Base-by-base conservation (phyloP, 202 grass and related monocot species). In the Setaria italica region DNA sequence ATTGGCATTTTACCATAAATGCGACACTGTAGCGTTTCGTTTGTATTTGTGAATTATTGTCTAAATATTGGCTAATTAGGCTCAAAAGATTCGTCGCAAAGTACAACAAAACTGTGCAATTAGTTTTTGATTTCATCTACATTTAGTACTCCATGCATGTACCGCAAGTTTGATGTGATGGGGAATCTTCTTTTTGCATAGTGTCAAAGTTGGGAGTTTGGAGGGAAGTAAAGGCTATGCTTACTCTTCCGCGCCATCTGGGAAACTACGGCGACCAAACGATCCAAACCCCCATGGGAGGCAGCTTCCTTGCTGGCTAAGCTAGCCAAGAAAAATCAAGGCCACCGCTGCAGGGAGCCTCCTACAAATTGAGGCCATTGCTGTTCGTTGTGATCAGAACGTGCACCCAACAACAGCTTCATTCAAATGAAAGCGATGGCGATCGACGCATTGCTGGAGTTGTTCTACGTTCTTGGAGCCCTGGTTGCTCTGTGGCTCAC, bases 401-500 rank as follows among this genome's bases (percentile, higher is more conserved):
- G 19, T 47, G 46, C 54, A 62, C 34, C 39, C n/a, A 67, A 29
- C 47, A 80, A 7, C 20, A 72, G 30, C 37, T 55, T 43, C 25
- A 32, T 4, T 25, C 45, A 20, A 53, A 41, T 19, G 15, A 14
- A 11, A 63, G 53, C 42, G 9, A 79, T 71, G 75, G 67, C 57
- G 33, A 5, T 80, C n/a, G 8, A 2, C 29, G 33, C 13, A 17
- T 17, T 79, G 77, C 76, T 78, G 39, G 47, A 69, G 49, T 13
- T 89, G 65, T 69, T 87, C 48, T 75, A 67, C 56, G 72, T 62
- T 11, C 21, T 85, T 10, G 55, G 67, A 33, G 12, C 20, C 13
- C 32, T 88, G 45, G 9, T 11, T 29, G 20, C 74, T 15, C 14
- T 82, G 81, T 85, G 71, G 88, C 29, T 47, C 20, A 70, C 69